Base-by-base conservation (phyloP, 805 yeast species). In the Lipomyces spencermartinsiae region DNA sequence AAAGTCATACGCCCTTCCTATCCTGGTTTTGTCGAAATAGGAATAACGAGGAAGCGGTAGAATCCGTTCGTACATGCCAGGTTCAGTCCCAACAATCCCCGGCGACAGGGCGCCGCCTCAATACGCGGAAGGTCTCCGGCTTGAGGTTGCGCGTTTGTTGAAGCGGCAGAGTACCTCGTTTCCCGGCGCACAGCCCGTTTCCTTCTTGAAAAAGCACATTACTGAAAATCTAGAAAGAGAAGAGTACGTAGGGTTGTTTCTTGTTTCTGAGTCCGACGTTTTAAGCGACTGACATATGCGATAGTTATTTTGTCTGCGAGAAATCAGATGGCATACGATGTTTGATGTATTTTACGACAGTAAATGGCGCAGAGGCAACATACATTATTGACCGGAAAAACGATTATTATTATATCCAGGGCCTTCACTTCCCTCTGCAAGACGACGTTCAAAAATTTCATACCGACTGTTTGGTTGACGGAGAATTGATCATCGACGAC, bases 291-390 rank as follows among this genome's bases (percentile, higher is more conserved):
- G 22, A 54, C 57, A 4, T 9, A 12, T 9, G 22, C 34, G 10
- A 4, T 49, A 75, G 78, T 75, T 95, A 93, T 76, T 89, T 88
- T 73, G 99, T 95, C 0, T 96, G 99, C 80, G 99, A 95, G 75
- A 95, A 95, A 77, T 87, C 95, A 0, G 99, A 95, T 79, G 99
- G 99, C 0, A 81, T 94, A 60, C 82, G 99, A 63, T 92, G 96
- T 67, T 80, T 95, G 63, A 82, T 95, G 83, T 84, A 86, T 71
- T 78, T 82, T 33, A 80, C 85, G 43, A 89, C 89, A 64, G 89
- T 90, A 14, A 86, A 87, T 6, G 88, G 87, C 35, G 94, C 92
- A 59, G 98, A 95, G 77, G 94, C 96, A 2, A 91, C 92, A 7
- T 95, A 93, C 75, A 81, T 95, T 72, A 89, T 95, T 53, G 94